These are phyloP conservation scores for Torulaspora quercuum DNA, from an alignment of 805 yeast genomes.

Conservation along the genomic window DNA sequence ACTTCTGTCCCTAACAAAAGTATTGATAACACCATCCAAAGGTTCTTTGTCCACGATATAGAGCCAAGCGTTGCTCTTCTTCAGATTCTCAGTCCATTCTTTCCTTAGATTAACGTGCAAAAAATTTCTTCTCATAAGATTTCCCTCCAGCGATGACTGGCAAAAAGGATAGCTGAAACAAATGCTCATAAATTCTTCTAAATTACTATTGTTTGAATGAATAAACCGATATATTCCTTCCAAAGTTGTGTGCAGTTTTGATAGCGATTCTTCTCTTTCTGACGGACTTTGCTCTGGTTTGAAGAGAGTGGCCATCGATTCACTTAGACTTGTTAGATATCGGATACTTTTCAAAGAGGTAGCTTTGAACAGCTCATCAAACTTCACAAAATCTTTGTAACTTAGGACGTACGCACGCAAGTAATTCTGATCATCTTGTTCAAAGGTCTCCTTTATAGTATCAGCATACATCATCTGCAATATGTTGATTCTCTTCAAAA, in stretches of 20 bases:
- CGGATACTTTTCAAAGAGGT: conserved; percentile 17
- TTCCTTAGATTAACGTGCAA: conserved; percentile 17
- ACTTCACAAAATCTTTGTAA: conserved; percentile 35
- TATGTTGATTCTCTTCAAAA: conserved; percentile 34
- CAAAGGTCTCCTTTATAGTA: conserved; percentile 6
- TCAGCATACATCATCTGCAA: conserved; percentile 35
- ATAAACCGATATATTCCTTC: conserved; percentile 15
- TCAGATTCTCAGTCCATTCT: conserved; percentile 6
- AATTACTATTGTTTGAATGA: conserved; percentile 15
- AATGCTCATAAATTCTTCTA: conserved; percentile 23
- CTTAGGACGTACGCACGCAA: conserved; percentile 33
- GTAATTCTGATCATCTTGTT: conserved; percentile 24
- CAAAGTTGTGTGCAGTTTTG: conserved; percentile 12
- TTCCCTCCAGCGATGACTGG: conserved; percentile 1
- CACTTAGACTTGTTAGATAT: conserved; percentile 20
- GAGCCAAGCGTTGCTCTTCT: conserved; percentile 13
- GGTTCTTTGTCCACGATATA: conserved; percentile 5
- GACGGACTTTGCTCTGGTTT: conserved; percentile 3
- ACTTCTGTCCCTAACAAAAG: conserved; percentile 17
- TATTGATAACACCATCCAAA: conserved; percentile 7
- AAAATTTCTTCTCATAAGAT: conserved; percentile 25
- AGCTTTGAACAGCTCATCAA: conserved; percentile 34
- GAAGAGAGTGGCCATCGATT: conserved; percentile 17
- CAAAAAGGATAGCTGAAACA: conserved; percentile 25
- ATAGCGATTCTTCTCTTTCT: conserved; percentile 4